Conservation (phyloP, 2,329 filamentous ascomycete species). For the Plenodomus tracheiphilus region DNA sequence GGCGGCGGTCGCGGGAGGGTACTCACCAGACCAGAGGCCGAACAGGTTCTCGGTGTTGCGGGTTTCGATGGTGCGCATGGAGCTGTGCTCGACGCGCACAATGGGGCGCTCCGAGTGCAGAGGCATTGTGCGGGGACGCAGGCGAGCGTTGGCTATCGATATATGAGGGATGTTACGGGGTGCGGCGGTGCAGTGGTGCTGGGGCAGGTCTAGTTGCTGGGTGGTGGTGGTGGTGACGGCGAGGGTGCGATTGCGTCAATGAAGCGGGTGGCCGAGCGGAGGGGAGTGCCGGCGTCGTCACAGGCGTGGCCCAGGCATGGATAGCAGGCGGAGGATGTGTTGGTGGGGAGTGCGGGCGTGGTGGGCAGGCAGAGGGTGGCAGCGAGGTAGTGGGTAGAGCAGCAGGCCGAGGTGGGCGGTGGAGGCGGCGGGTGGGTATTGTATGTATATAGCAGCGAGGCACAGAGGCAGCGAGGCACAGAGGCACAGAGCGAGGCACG, state of each 20-base stretch:
- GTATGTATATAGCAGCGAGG: not conserved
- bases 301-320: slow-evolving; percentile 25
- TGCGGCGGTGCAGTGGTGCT: slow-evolving; percentile 1
- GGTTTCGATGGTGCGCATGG: slow-evolving; percentile 94
- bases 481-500: not conserved
- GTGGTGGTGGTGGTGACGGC: slow-evolving; percentile 20
- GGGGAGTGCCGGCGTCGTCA: slow-evolving; percentile 23
- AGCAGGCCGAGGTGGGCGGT: slow-evolving; percentile 1
- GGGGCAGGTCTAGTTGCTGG: slow-evolving; percentile 5
- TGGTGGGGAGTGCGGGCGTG: not conserved
- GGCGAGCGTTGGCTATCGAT: slow-evolving; percentile 19
- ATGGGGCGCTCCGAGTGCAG: slow-evolving; percentile 81
- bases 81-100: slow-evolving; percentile 85
- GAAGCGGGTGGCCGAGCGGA: slow-evolving; percentile 20
- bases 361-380: slow-evolving; percentile 23
- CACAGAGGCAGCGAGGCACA: not conserved
- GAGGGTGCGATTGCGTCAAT: slow-evolving; percentile 27
- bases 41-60: slow-evolving; percentile 90
- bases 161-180: slow-evolving; percentile 3
- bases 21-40: slow-evolving; percentile 95
- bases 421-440: not conserved
- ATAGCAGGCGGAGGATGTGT: slow-evolving; percentile 5
- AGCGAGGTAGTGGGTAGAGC: slow-evolving; percentile 15
- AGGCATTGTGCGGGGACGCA: slow-evolving; percentile 64
- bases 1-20: too few species aligned